phyloP scores from a whole-genome alignment of 208 protist genomes.

The Acanthamoeba castellanii region DNA sequence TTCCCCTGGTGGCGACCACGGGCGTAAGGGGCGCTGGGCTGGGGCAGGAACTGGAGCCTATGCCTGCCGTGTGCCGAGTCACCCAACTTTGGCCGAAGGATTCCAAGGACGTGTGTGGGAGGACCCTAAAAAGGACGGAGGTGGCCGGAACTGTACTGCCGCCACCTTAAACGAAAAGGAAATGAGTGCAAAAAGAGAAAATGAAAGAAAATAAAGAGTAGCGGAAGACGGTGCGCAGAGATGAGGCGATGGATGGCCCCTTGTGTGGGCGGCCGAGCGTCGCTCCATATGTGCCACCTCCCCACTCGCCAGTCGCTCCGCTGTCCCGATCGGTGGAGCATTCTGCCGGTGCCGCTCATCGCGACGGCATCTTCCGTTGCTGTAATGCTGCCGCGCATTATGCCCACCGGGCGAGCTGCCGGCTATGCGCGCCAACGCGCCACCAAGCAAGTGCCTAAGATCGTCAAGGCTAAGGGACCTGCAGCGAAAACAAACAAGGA shows the following conservation, averaged over 20 bases:
- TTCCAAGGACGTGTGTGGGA: too few relatives aligned
- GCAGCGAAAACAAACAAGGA: not conserved
- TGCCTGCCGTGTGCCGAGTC: too few relatives aligned
- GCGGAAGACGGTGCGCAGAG: too few relatives aligned
- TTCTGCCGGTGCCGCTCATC: not conserved
- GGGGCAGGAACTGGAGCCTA: too few relatives aligned
- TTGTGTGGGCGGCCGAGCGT: not conserved
- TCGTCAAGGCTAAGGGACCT: not conserved
- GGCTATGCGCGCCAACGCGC: not conserved
- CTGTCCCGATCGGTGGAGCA: not conserved
- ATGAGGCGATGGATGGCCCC: not conserved
- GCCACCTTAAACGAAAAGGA: too few relatives aligned
- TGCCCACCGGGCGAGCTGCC: not conserved
- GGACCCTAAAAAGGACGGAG: too few relatives aligned
- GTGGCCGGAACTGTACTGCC: too few relatives aligned
- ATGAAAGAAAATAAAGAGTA: too few relatives aligned
- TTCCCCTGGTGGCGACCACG: too few relatives aligned
- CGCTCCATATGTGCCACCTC: not conserved
- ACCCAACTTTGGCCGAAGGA: too few relatives aligned
- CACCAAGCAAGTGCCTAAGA: not conserved
- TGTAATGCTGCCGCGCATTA: not conserved
- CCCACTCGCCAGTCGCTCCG: not conserved
- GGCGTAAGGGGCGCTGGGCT: too few relatives aligned
- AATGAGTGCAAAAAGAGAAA: too few relatives aligned
- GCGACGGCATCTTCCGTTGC: not conserved